Evolutionary conservation across 345 rosid genomes (phyloP), one percentile per base, ranked within the genome.

Genomic region (Eucalyptus pauciflora): DNA sequence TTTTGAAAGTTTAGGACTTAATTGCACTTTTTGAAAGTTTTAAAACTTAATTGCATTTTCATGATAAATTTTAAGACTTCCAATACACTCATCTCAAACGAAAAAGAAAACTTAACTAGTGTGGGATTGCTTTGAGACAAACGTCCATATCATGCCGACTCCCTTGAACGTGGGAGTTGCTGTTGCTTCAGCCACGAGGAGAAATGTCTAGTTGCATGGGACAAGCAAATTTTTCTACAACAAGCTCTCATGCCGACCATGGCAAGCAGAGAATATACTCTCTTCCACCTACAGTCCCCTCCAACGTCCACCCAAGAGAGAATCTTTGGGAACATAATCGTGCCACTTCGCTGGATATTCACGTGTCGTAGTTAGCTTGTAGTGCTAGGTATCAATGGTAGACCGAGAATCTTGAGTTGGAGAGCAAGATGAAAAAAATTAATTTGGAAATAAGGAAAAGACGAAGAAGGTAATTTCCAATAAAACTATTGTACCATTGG

Each of bases 171-270:
- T 58, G 48, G 48, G 27, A 20, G 67, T 50, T 14, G 27, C 27
- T 46, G 80, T 7, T 89, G 80, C 81, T 49, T 49, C 48, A 48
- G 24, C 88, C 17, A 17, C 50, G 18, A 41, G 17, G 86, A 88
- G 86, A 27, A 48, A 86, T 88, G 90, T 50, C 88, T 50, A 86
- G 87, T 87, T 91, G 95, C 94, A 92, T 93, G 93, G 93, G 90
- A 51, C 92, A 93, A 91, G 95, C 94, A 92, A 79, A 90, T 67
- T 41, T 50, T 86, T 86, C 87, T n/a, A 31, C 76, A 20, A 24
- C 50, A 24, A 45, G 17, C 18, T 48, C 83, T 86, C 51, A 31
- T 7, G 83, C 50, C 51, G 33, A 50, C 85, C 22, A 29, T 85
- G 52, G 46, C 15, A 56, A 48, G 14, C 62, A 64, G 49, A 62